Percentiles rank a stretch among this genome's conserved stretches.
Conservation (phyloP, 805 yeast species). For the Ogataea angusta region DNA sequence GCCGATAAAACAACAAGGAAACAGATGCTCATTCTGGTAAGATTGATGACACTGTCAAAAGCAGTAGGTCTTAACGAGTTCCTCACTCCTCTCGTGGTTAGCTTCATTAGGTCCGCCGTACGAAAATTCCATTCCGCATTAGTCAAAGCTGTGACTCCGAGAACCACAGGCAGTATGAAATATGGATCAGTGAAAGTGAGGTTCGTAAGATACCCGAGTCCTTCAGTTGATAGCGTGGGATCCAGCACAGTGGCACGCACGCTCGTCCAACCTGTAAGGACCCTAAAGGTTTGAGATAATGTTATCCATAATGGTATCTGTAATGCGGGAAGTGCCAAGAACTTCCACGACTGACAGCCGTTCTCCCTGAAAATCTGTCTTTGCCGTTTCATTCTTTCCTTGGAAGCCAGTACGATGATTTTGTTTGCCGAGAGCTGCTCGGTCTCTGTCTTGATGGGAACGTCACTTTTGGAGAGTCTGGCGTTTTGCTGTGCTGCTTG, state of each 20-base stretch:
- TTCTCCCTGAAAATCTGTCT: constrained; percentile 62
- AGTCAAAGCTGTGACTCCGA: constrained; percentile 68
- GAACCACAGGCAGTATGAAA: constrained; percentile 61
- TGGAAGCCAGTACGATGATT: constrained; percentile 66
- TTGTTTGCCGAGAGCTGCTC: constrained; percentile 68
- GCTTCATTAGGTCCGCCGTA: constrained; percentile 52
- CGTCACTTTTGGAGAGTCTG: constrained; percentile 15
- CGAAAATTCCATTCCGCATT: constrained; percentile 81
- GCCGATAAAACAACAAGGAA: constrained; percentile 80
- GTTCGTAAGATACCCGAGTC: constrained; percentile 58
- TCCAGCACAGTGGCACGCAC: constrained; percentile 46
- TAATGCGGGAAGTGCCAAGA: constrained; percentile 66
- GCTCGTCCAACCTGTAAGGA: constrained; percentile 64
- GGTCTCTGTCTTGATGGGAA: constrained; percentile 29
- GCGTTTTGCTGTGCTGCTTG: constrained; percentile 33
- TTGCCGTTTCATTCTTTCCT: constrained; percentile 76
- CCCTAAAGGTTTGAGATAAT: constrained; percentile 71
- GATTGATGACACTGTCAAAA: constrained; percentile 61
- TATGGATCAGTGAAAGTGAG: constrained; percentile 59
- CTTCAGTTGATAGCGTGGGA: constrained; percentile 47
- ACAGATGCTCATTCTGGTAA: constrained; percentile 72
- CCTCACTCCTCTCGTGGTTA: constrained; percentile 39
- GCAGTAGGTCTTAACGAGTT: constrained; percentile 51
- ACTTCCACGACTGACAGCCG: constrained; percentile 78
- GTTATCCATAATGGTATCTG: constrained; percentile 88